Conservation (phyloP, 305 asterid genomes). For the Vinca major region DNA sequence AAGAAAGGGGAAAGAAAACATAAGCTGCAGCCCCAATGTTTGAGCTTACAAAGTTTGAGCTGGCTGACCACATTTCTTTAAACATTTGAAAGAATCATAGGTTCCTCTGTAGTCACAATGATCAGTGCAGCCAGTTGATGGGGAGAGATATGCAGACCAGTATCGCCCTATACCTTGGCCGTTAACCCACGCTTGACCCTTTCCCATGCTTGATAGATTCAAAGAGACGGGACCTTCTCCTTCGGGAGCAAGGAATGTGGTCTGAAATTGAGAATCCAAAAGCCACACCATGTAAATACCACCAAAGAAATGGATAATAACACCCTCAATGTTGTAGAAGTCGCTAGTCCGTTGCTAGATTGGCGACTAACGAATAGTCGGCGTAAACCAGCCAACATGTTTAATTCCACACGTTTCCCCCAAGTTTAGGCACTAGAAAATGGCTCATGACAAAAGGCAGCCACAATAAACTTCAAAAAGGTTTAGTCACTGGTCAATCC, state of each 20-base stretch:
- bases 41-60: constrained; percentile 57
- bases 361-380: too few species aligned
- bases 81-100: constrained; percentile 51
- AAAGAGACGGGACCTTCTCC: constrained; percentile 53
- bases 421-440: too few species aligned
- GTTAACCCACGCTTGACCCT: constrained; percentile 74
- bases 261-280: constrained; percentile 27
- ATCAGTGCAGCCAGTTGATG: constrained; percentile 58
- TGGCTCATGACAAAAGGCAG: too few species aligned
- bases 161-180: constrained; percentile 62
- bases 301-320: too few species aligned
- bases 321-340: too few species aligned
- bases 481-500: too few species aligned
- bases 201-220: constrained; percentile 68
- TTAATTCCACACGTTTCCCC: too few species aligned
- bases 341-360: too few species aligned
- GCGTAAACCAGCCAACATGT: too few species aligned
- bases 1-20: not conserved
- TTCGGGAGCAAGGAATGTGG: constrained; percentile 44
- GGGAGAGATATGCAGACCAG: constrained; percentile 68
- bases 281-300: not conserved
- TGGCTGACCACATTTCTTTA: constrained; percentile 68
- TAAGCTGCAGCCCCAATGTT: not conserved
- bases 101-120: constrained; percentile 70
- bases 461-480: too few species aligned